phyloP scores from a whole-genome alignment of 805 yeast species.

The Kazachstania taianensis region DNA sequence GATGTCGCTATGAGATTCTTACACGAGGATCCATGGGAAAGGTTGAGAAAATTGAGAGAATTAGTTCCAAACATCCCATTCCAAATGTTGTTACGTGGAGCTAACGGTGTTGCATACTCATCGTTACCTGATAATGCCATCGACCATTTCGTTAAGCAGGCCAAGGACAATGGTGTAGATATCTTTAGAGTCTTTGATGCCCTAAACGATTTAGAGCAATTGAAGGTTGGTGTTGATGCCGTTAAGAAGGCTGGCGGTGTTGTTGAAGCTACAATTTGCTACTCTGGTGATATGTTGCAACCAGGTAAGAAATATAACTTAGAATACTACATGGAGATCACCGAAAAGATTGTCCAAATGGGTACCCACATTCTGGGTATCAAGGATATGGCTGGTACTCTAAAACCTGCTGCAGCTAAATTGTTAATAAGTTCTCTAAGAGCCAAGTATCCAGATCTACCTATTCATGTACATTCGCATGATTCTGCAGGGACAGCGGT shows the following conservation, averaged over 20 bases:
- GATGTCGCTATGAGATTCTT: constrained; percentile 98
- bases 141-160: constrained; percentile 92
- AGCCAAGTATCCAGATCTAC: constrained; percentile 80
- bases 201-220: constrained; percentile 89
- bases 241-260: constrained; percentile 98
- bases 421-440: constrained; percentile 72
- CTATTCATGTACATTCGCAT: constrained; percentile 97
- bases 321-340: constrained; percentile 74
- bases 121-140: constrained; percentile 97
- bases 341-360: constrained; percentile 75
- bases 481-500: constrained; percentile 99
- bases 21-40: constrained; percentile 98
- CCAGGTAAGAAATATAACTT: constrained; percentile 94
- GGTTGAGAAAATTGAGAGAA: constrained; percentile 77
- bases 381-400: constrained; percentile 99
- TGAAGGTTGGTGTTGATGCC: constrained; percentile 95
- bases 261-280: constrained; percentile 96
- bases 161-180: constrained; percentile 93
- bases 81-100: constrained; percentile 99
- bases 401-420: constrained; percentile 90
- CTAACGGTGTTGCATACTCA: constrained; percentile 97
- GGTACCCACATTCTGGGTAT: constrained; percentile 97
- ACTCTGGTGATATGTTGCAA: constrained; percentile 97
- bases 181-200: constrained; percentile 98
- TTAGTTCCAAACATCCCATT: constrained; percentile 97